phyloP scores from a whole-genome alignment of 1,284 basidiomycete species.

The Schizophyllum commune region DNA sequence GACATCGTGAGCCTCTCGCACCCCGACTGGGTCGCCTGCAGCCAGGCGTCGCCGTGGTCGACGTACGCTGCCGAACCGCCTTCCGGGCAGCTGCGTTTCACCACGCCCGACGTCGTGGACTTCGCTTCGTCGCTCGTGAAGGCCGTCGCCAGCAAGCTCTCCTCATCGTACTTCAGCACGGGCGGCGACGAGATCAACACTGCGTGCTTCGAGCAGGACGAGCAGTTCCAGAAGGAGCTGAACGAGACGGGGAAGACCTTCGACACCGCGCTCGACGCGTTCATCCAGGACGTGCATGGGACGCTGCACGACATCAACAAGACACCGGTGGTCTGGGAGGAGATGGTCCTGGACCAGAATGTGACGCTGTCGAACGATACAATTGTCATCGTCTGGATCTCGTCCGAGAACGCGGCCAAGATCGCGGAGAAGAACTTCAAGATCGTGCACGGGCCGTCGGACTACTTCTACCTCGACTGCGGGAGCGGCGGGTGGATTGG shows the following conservation, averaged over 20 bases:
- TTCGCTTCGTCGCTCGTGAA: constrained; percentile 41
- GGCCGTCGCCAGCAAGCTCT: constrained; percentile 30
- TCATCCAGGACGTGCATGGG: constrained; percentile 41
- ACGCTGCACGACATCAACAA: constrained; percentile 30
- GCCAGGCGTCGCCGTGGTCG: constrained; percentile 44
- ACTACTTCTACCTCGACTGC: constrained; percentile 80
- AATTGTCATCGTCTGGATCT: constrained; percentile 74
- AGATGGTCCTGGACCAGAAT: constrained; percentile 64
- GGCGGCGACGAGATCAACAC: constrained; percentile 81
- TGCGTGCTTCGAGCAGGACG: constrained; percentile 61
- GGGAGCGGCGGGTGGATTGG: constrained; percentile 78
- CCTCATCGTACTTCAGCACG: constrained; percentile 61
- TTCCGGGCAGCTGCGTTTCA: constrained; percentile 72
- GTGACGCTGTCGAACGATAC: constrained; percentile 60
- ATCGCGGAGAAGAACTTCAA: constrained; percentile 55
- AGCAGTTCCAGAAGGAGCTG: constrained; percentile 46
- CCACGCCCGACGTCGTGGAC: constrained; percentile 35
- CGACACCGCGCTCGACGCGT: constrained; percentile 54
- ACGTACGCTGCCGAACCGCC: constrained; percentile 60
- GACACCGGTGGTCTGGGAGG: constrained; percentile 44
- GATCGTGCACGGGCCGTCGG: constrained; percentile 60
- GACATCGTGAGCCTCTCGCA: constrained; percentile 48
- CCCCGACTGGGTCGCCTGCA: constrained; percentile 64
- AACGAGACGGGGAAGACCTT: constrained; percentile 43
- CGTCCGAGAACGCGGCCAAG: constrained; percentile 46